Percentiles rank a stretch among this genome's conserved stretches.
These are phyloP conservation scores for Xylariaceae sp. DNA, from an alignment of 2,329 filamentous ascomycete genomes.

Conservation along the genomic window DNA sequence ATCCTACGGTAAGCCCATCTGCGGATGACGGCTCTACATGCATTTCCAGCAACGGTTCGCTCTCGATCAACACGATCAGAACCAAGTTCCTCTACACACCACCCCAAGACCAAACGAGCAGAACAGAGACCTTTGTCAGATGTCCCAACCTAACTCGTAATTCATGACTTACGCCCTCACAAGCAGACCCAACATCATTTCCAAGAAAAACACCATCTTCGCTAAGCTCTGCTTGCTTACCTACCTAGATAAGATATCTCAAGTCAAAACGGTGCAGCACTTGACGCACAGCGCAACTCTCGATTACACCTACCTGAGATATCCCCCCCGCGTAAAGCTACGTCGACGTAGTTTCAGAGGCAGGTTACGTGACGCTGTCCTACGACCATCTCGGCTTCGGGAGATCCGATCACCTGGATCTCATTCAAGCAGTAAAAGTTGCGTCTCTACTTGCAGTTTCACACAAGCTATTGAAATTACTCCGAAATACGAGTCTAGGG, in stretches of 20 bases:
- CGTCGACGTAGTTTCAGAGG: constrained; percentile 35
- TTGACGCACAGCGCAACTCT: constrained; percentile 39
- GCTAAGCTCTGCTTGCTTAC: constrained; percentile 21
- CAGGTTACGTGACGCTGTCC: constrained; percentile 37
- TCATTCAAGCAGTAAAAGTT: no score
- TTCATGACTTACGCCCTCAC: constrained; percentile 12
- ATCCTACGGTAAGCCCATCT: constrained; percentile 15
- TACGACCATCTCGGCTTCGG: constrained; percentile 41
- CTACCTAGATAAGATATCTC: constrained; percentile 4
- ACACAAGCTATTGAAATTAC: no score
- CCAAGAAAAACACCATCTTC: constrained; percentile 20
- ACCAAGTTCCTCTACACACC: constrained; percentile 17
- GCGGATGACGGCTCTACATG: constrained; percentile 19
- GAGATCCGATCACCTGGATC: constrained; percentile 35
- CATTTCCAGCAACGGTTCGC: constrained; percentile 13
- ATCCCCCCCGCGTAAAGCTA: constrained; percentile 37
- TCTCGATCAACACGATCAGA: constrained; percentile 19
- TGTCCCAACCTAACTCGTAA: constrained; percentile 18
- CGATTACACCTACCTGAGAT: constrained; percentile 37
- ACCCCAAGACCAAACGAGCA: constrained; percentile 17
- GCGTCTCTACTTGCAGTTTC: no score
- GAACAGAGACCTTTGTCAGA: constrained; percentile 18
- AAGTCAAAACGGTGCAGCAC: constrained; percentile 32
- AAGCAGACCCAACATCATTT: constrained; percentile 16
- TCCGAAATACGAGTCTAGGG: no score